Conservation (phyloP, 1,139 yeast genomes). For the Diutina catenulata region DNA sequence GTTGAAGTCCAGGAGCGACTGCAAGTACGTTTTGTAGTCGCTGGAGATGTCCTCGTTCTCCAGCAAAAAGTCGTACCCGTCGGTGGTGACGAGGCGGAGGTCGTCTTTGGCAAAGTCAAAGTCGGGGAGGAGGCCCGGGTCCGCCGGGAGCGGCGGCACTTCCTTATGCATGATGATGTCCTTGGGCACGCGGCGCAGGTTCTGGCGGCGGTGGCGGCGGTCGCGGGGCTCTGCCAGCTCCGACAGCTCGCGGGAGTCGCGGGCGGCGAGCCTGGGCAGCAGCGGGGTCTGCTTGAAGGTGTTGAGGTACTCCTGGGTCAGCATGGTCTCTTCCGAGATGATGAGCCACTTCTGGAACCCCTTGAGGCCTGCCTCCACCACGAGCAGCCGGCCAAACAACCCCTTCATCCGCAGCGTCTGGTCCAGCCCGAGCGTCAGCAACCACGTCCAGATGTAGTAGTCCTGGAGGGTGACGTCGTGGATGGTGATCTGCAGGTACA, state of each 20-base stretch:
- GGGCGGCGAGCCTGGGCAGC: constrained; percentile 7
- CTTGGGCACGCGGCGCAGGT: constrained; percentile 12
- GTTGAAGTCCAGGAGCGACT: constrained; percentile 4
- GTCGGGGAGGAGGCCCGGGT: background rate
- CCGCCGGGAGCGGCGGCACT: constrained; percentile 1
- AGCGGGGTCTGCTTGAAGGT: constrained; percentile 12
- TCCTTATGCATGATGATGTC: constrained; percentile 7
- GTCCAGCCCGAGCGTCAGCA: constrained; percentile 65
- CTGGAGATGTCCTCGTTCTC: constrained; percentile 2
- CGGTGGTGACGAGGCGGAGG: background rate
- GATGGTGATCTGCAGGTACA: constrained; percentile 39
- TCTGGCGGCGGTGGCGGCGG: background rate
- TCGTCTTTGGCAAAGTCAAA: background rate
- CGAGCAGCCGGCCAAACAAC: constrained; percentile 69
- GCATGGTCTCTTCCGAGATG: constrained; percentile 54
- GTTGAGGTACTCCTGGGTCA: constrained; percentile 27
- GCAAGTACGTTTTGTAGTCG: constrained; percentile 3
- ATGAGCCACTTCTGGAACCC: constrained; percentile 81
- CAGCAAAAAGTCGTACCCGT: constrained; percentile 1
- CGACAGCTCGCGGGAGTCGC: constrained; percentile 10
- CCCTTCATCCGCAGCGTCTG: constrained; percentile 55
- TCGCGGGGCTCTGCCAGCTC: constrained; percentile 2
- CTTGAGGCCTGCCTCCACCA: constrained; percentile 58
- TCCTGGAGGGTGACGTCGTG: constrained; percentile 68
- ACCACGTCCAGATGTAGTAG: constrained; percentile 87